These are phyloP conservation scores for Neonectria neomacrospora DNA, from an alignment of 2,329 filamentous ascomycete genomes.

Conservation along the genomic window DNA sequence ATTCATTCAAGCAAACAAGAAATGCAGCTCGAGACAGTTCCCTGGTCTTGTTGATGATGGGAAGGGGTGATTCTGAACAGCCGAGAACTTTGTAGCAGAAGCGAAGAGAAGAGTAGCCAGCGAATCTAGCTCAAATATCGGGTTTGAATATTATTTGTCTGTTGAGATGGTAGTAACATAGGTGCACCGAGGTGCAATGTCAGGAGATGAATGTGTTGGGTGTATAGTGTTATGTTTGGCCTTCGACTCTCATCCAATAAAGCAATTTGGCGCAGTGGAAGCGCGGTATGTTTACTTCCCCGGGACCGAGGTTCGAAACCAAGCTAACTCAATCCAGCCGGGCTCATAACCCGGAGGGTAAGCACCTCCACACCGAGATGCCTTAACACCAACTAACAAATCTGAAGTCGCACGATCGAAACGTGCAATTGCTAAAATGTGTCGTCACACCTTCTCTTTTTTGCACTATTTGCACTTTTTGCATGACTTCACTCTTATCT, in stretches of 20 bases:
- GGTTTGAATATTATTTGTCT: neutral
- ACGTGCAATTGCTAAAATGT: constrained; percentile 21
- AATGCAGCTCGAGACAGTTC: neutral
- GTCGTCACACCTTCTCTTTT: neutral
- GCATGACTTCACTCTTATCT: neutral
- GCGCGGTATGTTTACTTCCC: constrained; percentile 14
- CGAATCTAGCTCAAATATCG: neutral
- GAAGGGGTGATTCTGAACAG: neutral
- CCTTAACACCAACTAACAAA: no score
- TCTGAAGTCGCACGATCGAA: constrained; percentile 26
- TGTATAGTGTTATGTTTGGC: neutral
- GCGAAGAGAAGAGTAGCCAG: neutral
- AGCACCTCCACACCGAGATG: no score
- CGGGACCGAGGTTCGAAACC: no score
- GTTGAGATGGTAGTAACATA: no score
- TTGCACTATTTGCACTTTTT: neutral
- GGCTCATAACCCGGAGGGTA: constrained; percentile 24
- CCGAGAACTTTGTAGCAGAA: neutral
- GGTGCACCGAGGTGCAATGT: no score
- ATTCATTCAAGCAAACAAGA: neutral
- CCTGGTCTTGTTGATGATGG: neutral
- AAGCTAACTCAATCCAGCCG: constrained; percentile 4
- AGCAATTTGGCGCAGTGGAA: constrained; percentile 29
- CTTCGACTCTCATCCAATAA: neutral
- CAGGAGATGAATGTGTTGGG: no score